These are phyloP conservation scores for Gossypium gossypioides DNA, from an alignment of 441 rosid genomes.

Conservation along the genomic window DNA sequence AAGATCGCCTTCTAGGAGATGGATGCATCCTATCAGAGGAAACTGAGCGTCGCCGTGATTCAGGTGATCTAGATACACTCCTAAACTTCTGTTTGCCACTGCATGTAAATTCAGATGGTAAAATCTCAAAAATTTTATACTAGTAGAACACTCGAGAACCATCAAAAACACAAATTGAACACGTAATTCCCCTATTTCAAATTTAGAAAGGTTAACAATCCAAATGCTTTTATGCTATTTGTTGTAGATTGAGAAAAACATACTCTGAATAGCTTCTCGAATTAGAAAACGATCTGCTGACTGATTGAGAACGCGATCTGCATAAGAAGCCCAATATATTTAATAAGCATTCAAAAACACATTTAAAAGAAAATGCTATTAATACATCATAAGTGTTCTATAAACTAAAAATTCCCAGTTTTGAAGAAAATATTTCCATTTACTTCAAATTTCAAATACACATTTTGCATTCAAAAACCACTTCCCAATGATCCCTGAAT, in stretches of 20 bases:
- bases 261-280: conserved; percentile 61
- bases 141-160: not conserved
- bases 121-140: not conserved
- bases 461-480: not conserved
- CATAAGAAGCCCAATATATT: conserved; percentile 19
- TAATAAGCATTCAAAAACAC: not conserved
- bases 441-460: not conserved
- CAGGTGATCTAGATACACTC: conserved; percentile 61
- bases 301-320: conserved; percentile 49
- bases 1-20: conserved; percentile 38
- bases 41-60: conserved; percentile 23
- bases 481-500: not conserved
- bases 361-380: not conserved
- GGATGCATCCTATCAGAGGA: conserved; percentile 27
- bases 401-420: not conserved
- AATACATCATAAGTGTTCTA: not conserved
- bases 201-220: not conserved
- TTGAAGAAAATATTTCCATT: not conserved
- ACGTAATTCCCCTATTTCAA: not conserved
- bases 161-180: not conserved
- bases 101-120: conserved; percentile 12
- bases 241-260: conserved; percentile 1
- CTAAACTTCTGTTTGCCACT: conserved; percentile 46
- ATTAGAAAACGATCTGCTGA: conserved; percentile 48
- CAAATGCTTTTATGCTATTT: not conserved